Base-by-base conservation (phyloP, 2,329 filamentous ascomycete genomes). In the Penicillium sp. region DNA sequence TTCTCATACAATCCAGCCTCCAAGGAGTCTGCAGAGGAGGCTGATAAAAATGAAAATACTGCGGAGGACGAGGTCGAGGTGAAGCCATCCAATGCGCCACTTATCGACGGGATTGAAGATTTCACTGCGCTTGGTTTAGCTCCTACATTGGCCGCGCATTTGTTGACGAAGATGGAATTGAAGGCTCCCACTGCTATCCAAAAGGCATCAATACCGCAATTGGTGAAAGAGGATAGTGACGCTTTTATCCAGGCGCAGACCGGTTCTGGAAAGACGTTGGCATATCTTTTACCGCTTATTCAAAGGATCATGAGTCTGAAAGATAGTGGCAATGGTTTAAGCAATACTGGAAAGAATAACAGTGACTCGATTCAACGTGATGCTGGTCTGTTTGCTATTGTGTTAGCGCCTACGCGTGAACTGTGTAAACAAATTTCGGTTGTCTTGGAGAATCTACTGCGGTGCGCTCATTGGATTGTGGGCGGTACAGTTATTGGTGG, bases 211-310 rank as follows among this genome's bases (percentile, higher is more conserved):
- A 87, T 99, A 40, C 82, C 89, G 43, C 87, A 94, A 64, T 76
- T 99, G 60, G 74, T 96, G 46, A 86, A 86, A 43, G 87, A 88
- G 53, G 89, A 96, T 64, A 86, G 84, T 47, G 94, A 99, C 77
- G 92, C 92, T 2, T 99, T 99, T 66, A 88, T 99, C 33, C 94
- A 97, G 71, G 95, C 94, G 2, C 89, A 99, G 75, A 99, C 94
- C 0, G 94, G 94, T 64, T 99, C 94, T 0, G 94, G 94, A 75
- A 99, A 99, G 77, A 99, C 94, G 0, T 77, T 99, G 59, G 90
- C 94, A n/a, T 99, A 99, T 70, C 81, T 99, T 4, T 77, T 99
- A 6, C 94, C 94, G 1, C 88, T 99, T 47, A 86, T 99, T 21
- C 90, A 99, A 69, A 83, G 91, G 23, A 88, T 99, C 20, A 84